Percentiles rank a stretch among this genome's conserved stretches.
phyloP scores from a whole-genome alignment of 805 yeast species.

The Sugiyamaella floridensis region DNA sequence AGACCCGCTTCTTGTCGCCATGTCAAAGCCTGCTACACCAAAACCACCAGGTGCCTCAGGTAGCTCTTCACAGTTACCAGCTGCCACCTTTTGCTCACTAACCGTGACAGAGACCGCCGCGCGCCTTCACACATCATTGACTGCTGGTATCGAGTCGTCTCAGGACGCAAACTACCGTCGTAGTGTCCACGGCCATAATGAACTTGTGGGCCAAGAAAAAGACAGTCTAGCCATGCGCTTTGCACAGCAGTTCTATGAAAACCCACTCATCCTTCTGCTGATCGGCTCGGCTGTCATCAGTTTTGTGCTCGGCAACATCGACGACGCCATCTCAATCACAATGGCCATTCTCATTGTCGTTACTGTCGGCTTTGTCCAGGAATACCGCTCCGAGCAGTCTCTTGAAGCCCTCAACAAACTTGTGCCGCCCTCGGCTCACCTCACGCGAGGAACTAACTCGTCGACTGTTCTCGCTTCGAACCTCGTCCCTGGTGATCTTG shows the following conservation, averaged over 20 bases:
- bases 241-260: slow-evolving; percentile 73
- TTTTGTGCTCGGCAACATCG: slow-evolving; percentile 90
- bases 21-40: not conserved
- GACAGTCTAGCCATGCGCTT: slow-evolving; percentile 69
- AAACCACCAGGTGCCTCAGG: not conserved
- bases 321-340: slow-evolving; percentile 91
- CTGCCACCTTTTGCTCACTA: slow-evolving; percentile 55
- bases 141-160: slow-evolving; percentile 54
- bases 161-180: slow-evolving; percentile 71
- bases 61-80: slow-evolving; percentile 34
- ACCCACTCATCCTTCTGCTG: slow-evolving; percentile 80
- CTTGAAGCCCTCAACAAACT: slow-evolving; percentile 85
- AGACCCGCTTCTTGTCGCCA: not conserved
- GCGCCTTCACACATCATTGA: slow-evolving; percentile 55
- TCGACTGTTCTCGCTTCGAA: slow-evolving; percentile 78
- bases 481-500: slow-evolving; percentile 94
- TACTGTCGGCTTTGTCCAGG: slow-evolving; percentile 95
- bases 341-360: slow-evolving; percentile 90
- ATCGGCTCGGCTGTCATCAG: slow-evolving; percentile 86
- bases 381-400: slow-evolving; percentile 90
- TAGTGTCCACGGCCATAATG: slow-evolving; percentile 74
- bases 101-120: slow-evolving; percentile 59
- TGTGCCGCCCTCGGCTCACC: slow-evolving; percentile 95
- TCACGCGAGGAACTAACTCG: slow-evolving; percentile 73
- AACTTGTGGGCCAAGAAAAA: slow-evolving; percentile 66